Evolutionary conservation across 495 filamentous ascomycete genomes (phyloP).

Genomic region (Penicillium maclennaniae): DNA sequence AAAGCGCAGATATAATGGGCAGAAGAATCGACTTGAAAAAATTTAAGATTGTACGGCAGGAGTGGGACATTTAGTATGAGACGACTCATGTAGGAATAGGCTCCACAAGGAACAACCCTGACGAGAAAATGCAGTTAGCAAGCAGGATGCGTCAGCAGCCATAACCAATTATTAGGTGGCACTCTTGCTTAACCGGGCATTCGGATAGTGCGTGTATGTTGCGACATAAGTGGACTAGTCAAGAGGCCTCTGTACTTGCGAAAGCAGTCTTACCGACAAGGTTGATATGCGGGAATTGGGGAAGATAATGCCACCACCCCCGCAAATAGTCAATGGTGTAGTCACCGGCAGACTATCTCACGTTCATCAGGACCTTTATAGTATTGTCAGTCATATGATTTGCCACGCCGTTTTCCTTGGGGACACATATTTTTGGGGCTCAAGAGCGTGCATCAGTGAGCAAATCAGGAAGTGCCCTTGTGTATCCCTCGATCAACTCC

Average conservation of each 20-base stretch:
- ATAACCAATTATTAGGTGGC: conserved; percentile 1
- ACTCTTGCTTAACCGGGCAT: conserved; percentile 1
- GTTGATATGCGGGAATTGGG: conserved; percentile 5
- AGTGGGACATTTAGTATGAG: neutral
- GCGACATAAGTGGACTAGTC: neutral
- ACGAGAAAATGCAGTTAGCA: conserved; percentile 1
- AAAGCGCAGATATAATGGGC: too few species aligned
- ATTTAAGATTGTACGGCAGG: neutral
- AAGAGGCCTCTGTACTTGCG: conserved; percentile 23
- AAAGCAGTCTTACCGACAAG: conserved; percentile 15
- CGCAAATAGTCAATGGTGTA: conserved; percentile 14
- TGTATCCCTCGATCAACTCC: too few species aligned
- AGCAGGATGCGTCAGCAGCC: neutral
- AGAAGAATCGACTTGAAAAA: neutral
- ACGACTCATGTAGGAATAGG: too few species aligned
- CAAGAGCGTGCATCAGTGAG: too few species aligned
- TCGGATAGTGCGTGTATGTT: neutral
- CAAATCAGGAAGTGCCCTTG: too few species aligned
- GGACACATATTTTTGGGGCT: too few species aligned
- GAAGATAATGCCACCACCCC: conserved; percentile 16
- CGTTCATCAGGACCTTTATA: conserved; percentile 4
- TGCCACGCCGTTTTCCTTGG: conserved; percentile 2
- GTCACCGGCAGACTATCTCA: conserved; percentile 1
- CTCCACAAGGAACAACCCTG: neutral
- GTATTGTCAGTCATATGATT: conserved; percentile 7